These are phyloP conservation scores for Candida coquimbonensis DNA, from an alignment of 805 yeast genomes.

Conservation along the genomic window DNA sequence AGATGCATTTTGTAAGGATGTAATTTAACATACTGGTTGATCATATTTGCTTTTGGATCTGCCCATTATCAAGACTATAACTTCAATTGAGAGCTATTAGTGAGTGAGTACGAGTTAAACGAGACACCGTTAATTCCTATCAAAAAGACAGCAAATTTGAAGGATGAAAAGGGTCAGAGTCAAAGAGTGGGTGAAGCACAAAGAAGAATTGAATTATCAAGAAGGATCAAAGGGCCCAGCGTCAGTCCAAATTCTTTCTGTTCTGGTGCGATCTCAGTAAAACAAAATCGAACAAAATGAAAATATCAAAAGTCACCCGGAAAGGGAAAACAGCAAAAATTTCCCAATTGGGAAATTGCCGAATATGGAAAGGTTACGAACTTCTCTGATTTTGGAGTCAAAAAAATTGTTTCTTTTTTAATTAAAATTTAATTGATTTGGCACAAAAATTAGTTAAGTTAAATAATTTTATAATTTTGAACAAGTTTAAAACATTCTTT, in stretches of 20 bases:
- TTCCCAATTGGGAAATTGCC: too few relatives aligned
- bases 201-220: too few relatives aligned
- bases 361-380: background rate
- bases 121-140: background rate
- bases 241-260: too few relatives aligned
- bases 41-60: slow-evolving; percentile 10
- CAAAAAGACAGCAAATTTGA: background rate
- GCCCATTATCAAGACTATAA: slow-evolving; percentile 9
- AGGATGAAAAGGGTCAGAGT: background rate
- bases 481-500: too few relatives aligned
- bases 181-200: too few relatives aligned
- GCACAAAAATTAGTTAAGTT: background rate
- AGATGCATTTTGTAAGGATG: too few relatives aligned
- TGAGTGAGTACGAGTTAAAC: background rate
- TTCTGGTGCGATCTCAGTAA: too few relatives aligned
- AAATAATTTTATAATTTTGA: too few relatives aligned
- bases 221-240: too few relatives aligned
- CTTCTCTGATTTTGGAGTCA: background rate
- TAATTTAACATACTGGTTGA: slow-evolving; percentile 15
- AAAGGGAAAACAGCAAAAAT: too few relatives aligned
- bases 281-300: too few relatives aligned
- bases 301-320: too few relatives aligned
- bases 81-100: background rate
- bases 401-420: background rate
- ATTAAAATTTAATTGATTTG: background rate